These are phyloP conservation scores for Spathaspora gorwiae DNA, from an alignment of 805 yeast species.

Conservation along the genomic window DNA sequence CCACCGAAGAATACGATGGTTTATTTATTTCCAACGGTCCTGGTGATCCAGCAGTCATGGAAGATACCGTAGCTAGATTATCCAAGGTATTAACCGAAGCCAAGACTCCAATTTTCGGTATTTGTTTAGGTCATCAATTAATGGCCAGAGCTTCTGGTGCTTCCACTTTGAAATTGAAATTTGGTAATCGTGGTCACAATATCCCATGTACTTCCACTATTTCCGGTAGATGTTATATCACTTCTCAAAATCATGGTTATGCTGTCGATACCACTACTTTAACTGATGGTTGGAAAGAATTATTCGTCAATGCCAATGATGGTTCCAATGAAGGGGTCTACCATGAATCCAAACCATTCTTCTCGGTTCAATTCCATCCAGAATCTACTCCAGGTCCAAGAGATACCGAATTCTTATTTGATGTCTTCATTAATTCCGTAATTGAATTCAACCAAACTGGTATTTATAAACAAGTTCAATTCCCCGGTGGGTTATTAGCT, in stretches of 20 bases:
- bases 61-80: constrained; percentile 60
- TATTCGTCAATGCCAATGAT: constrained; percentile 93
- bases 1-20: constrained; percentile 84
- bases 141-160: constrained; percentile 96
- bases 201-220: constrained; percentile 89
- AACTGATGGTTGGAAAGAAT: constrained; percentile 80
- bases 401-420: constrained; percentile 96
- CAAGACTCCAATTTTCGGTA: constrained; percentile 91
- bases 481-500: constrained; percentile 83
- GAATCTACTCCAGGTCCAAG: constrained; percentile 99
- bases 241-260: constrained; percentile 98
- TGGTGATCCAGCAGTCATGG: constrained; percentile 93
- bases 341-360: constrained; percentile 79
- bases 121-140: constrained; percentile 97
- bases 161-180: constrained; percentile 82
- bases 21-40: constrained; percentile 97
- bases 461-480: constrained; percentile 63
- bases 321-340: constrained; percentile 98
- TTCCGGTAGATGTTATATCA: constrained; percentile 95
- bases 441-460: constrained; percentile 57
- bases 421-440: constrained; percentile 83
- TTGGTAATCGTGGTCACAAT: constrained; percentile 99
- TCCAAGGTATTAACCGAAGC: constrained; percentile 53
- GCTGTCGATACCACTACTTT: constrained; percentile 87
- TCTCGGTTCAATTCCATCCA: constrained; percentile 99